phyloP scores from a whole-genome alignment of 1,139 yeast species.

The Geotrichum bryndzae region DNA sequence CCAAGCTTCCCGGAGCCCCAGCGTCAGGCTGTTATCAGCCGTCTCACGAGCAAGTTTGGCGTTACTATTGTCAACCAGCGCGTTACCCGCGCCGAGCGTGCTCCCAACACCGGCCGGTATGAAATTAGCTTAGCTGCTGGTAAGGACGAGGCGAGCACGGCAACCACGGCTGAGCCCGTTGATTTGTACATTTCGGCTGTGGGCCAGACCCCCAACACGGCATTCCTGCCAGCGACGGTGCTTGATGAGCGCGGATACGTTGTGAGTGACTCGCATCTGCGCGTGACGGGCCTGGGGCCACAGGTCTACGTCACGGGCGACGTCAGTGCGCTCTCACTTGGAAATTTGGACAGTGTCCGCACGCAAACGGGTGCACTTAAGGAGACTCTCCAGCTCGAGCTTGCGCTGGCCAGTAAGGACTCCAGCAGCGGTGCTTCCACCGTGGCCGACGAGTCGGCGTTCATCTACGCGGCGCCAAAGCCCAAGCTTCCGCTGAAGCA shows the following conservation, averaged over 20 bases:
- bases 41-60: constrained; percentile 21
- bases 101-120: background rate
- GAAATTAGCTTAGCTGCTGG: constrained; percentile 2
- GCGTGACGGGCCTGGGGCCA: constrained; percentile 21
- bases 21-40: constrained; percentile 12
- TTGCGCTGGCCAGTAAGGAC: background rate
- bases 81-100: constrained; percentile 14
- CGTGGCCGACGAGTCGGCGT: background rate
- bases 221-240: constrained; percentile 21
- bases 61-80: constrained; percentile 23
- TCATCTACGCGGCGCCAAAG: background rate
- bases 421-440: background rate
- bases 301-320: constrained; percentile 30
- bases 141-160: constrained; percentile 14
- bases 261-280: constrained; percentile 22
- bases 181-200: constrained; percentile 23
- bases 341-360: constrained; percentile 1
- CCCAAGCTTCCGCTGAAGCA: background rate
- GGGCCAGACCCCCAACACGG: constrained; percentile 27
- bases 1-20: constrained; percentile 19
- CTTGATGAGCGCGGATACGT: constrained; percentile 22
- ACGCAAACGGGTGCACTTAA: constrained; percentile 8
- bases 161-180: constrained; percentile 7
- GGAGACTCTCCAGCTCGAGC: constrained; percentile 9
- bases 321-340: constrained; percentile 13